Percentiles rank a stretch among this genome's conserved stretches.
Conservation (phyloP, 768 basidiomycete species). For the Boletus sp. region DNA sequence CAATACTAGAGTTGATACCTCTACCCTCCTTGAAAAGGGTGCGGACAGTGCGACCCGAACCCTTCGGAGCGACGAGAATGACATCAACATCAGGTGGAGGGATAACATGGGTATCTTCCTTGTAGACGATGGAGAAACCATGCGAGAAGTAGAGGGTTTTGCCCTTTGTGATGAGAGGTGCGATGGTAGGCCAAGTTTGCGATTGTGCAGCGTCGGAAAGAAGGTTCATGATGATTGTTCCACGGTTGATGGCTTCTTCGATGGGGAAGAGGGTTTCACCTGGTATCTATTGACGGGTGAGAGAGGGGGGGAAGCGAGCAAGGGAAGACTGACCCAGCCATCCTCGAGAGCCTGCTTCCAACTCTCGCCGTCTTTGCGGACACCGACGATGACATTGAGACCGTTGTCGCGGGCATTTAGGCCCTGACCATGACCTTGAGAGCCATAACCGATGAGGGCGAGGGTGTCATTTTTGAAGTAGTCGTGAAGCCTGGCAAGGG, state of each 20-base stretch:
- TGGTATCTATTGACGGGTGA: slow-evolving; percentile 56
- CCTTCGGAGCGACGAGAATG: slow-evolving; percentile 98
- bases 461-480: slow-evolving; percentile 99
- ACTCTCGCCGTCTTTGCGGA: slow-evolving; percentile 93
- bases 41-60: slow-evolving; percentile 97
- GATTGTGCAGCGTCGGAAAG: slow-evolving; percentile 99
- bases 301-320: neutral
- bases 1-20: slow-evolving; percentile 93
- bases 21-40: slow-evolving; percentile 99
- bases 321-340: slow-evolving; percentile 72
- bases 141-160: slow-evolving; percentile 99
- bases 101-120: slow-evolving; percentile 92
- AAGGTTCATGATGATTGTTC: slow-evolving; percentile 99
- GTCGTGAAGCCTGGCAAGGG: slow-evolving; percentile 94
- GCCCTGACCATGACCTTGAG: slow-evolving; percentile 98
- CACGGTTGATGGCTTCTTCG: slow-evolving; percentile 92
- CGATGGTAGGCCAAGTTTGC: slow-evolving; percentile 85
- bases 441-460: slow-evolving; percentile 98
- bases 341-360: slow-evolving; percentile 96
- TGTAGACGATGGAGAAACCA: slow-evolving; percentile 98
- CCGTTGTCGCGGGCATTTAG: slow-evolving; percentile 99
- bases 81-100: slow-evolving; percentile 95
- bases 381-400: slow-evolving; percentile 97
- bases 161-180: slow-evolving; percentile 96
- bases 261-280: slow-evolving; percentile 98